Evolutionary conservation across 192 early-diverging fungal species (phyloP).

Genomic region (Linnemannia zychae): DNA sequence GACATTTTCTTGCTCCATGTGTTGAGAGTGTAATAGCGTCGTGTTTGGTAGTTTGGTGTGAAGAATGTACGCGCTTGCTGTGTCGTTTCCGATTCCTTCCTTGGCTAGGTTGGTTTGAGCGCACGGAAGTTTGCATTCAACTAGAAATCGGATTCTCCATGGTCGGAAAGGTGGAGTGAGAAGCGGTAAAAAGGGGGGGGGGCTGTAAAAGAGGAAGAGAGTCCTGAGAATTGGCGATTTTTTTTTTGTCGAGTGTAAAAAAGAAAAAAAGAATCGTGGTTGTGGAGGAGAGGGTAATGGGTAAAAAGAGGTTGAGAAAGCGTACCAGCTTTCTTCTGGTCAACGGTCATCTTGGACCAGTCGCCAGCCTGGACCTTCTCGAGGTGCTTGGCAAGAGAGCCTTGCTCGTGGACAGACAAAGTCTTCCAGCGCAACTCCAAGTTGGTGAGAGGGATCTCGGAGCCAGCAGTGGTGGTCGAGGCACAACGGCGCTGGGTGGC

Average conservation of each 20-base stretch:
- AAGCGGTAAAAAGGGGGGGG: too few species aligned
- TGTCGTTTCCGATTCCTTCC: background rate
- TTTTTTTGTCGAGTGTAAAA: background rate
- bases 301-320: background rate
- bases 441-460: constrained; percentile 64
- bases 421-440: constrained; percentile 74
- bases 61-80: background rate
- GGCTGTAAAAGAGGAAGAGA: too few species aligned
- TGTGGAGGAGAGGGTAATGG: background rate
- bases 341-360: constrained; percentile 93
- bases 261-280: background rate
- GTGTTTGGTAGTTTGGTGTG: background rate
- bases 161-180: too few species aligned
- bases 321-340: constrained; percentile 95
- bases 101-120: too few species aligned
- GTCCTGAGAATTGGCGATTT: background rate
- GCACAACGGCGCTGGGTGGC: constrained; percentile 62
- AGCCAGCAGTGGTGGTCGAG: constrained; percentile 54
- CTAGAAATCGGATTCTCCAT: too few species aligned
- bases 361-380: constrained; percentile 92
- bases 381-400: constrained; percentile 82
- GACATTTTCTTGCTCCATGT: background rate
- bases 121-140: too few species aligned
- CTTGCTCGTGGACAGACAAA: constrained; percentile 83
- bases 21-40: background rate